Evolutionary conservation across 2,329 filamentous ascomycete species (phyloP).

Genomic region (Nemania diffusa): DNA sequence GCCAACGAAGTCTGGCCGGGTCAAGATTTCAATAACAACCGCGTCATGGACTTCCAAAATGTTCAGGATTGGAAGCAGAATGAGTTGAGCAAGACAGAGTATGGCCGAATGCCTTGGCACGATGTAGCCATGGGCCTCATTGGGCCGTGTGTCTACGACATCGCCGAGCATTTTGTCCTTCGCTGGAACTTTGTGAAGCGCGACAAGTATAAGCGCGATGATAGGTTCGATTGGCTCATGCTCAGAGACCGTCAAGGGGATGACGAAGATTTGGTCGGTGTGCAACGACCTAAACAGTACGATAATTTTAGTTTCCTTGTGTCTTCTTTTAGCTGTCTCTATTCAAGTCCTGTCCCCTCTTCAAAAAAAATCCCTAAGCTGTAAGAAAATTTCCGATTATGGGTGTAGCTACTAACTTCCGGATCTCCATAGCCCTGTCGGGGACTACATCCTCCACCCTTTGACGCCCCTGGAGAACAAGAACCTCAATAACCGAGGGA

Average conservation of each 20-base stretch:
- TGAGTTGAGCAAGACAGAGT: constrained; percentile 89
- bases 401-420: constrained; percentile 10
- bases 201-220: constrained; percentile 95
- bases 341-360: neutral
- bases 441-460: constrained; percentile 86
- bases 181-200: constrained; percentile 98
- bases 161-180: constrained; percentile 93
- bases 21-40: constrained; percentile 98
- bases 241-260: constrained; percentile 79
- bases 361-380: neutral
- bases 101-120: constrained; percentile 97
- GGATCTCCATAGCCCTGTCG: constrained; percentile 69
- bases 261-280: constrained; percentile 85
- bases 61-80: constrained; percentile 94
- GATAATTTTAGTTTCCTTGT: neutral
- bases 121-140: constrained; percentile 94
- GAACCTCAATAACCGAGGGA: constrained; percentile 71
- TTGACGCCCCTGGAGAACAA: constrained; percentile 75
- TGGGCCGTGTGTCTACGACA: constrained; percentile 90
- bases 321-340: neutral
- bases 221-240: constrained; percentile 84
- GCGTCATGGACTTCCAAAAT: constrained; percentile 93
- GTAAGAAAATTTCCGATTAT: neutral
- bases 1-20: constrained; percentile 89
- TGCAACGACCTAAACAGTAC: constrained; percentile 83